Conservation (phyloP, 306 rosid genomes). For the Pyrus communis region DNA sequence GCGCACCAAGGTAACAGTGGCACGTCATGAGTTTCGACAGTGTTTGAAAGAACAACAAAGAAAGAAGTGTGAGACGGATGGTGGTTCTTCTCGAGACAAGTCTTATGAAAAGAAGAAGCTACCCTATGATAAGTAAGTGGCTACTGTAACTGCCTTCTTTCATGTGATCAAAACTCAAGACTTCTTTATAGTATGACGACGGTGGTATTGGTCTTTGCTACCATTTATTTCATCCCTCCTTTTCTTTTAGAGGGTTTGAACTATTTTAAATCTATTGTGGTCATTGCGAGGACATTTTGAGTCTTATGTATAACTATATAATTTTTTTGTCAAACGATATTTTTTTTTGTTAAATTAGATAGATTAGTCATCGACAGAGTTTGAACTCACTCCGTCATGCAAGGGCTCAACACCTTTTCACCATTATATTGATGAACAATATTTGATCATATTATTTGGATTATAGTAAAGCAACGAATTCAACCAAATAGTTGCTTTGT, state of each 20-base stretch:
- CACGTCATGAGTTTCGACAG: constrained; percentile 63
- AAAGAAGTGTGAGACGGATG: constrained; percentile 48
- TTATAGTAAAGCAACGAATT: neutral
- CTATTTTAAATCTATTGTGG: too few species aligned
- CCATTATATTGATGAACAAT: neutral
- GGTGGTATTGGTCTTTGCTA: too few species aligned
- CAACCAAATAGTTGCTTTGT: neutral
- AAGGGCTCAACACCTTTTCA: too few species aligned
- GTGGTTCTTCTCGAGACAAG: constrained; percentile 24
- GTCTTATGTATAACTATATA: too few species aligned
- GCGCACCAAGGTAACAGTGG: constrained; percentile 60
- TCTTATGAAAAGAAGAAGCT: constrained; percentile 43
- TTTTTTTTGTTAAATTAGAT: too few species aligned
- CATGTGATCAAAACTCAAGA: too few species aligned
- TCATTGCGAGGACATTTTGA: too few species aligned
- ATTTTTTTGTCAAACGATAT: too few species aligned
- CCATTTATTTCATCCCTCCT: neutral
- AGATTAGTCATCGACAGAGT: too few species aligned
- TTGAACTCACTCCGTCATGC: too few species aligned
- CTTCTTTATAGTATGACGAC: too few species aligned
- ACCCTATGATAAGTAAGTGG: constrained; percentile 70
- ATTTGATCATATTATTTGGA: neutral
- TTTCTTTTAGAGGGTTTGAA: neutral
- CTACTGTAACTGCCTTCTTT: neutral
- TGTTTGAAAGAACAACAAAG: constrained; percentile 55